These are phyloP conservation scores for Wilcoxina mikolae DNA, from an alignment of 495 filamentous ascomycete species.

Conservation along the genomic window DNA sequence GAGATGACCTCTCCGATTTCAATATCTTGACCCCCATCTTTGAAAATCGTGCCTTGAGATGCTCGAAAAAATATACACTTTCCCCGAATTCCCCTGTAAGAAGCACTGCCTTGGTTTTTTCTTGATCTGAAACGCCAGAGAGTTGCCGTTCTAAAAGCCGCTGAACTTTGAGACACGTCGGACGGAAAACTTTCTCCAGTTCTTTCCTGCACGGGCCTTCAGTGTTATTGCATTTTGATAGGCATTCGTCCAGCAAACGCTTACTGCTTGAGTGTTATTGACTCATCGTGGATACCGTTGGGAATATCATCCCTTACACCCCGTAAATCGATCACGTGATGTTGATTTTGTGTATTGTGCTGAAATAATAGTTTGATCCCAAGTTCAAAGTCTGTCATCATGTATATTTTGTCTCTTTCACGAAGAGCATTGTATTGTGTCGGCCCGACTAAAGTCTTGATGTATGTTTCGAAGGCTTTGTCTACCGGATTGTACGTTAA, in stretches of 20 bases:
- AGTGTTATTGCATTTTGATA: too few relatives aligned
- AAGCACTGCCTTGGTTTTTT: not conserved
- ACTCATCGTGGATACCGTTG: not conserved
- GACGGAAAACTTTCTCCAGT: not conserved
- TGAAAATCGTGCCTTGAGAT: not conserved
- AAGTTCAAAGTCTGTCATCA: not conserved
- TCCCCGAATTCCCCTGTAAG: not conserved
- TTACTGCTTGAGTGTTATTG: not conserved
- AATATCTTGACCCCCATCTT: not conserved
- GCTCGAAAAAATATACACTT: not conserved
- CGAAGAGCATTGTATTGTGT: not conserved
- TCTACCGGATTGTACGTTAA: not conserved
- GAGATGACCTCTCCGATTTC: not conserved
- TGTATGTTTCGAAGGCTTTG: not conserved
- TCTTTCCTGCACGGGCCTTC: not conserved
- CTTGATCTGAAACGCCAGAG: not conserved
- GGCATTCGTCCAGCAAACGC: not conserved
- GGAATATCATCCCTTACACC: not conserved
- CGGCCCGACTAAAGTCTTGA: not conserved
- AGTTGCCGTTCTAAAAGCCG: not conserved
- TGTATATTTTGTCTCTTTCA: not conserved
- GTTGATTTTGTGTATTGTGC: not conserved
- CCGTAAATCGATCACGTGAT: not conserved
- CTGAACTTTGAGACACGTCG: not conserved
- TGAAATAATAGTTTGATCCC: not conserved